These are phyloP conservation scores for Phaffomyces antillensis DNA, from an alignment of 805 yeast genomes.

Conservation along the genomic window DNA sequence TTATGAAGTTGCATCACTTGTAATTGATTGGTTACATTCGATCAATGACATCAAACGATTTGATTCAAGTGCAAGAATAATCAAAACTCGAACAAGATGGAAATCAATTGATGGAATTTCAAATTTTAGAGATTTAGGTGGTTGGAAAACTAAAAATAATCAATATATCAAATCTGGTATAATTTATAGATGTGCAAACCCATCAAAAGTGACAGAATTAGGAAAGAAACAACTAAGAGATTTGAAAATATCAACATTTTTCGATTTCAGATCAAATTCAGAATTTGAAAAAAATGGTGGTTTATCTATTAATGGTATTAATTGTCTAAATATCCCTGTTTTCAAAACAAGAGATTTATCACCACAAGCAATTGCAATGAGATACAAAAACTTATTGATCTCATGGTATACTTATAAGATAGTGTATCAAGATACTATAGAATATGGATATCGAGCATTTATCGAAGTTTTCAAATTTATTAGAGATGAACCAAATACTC, in stretches of 20 bases:
- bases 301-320: constrained; percentile 38
- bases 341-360: constrained; percentile 47
- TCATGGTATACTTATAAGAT: constrained; percentile 57
- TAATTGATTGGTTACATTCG: constrained; percentile 42
- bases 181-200: constrained; percentile 58
- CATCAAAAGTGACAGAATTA: constrained; percentile 40
- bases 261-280: constrained; percentile 59
- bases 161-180: constrained; percentile 44
- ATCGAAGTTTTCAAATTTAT: constrained; percentile 45
- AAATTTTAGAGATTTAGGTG: constrained; percentile 79
- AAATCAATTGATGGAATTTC: constrained; percentile 56
- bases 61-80: constrained; percentile 26
- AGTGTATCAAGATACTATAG: constrained; percentile 55
- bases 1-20: constrained; percentile 39
- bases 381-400: constrained; percentile 46
- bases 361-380: constrained; percentile 55
- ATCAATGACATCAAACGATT: constrained; percentile 50
- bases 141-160: constrained; percentile 41
- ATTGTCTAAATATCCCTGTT: constrained; percentile 50
- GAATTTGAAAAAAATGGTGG: constrained; percentile 45
- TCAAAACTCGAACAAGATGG: constrained; percentile 48
- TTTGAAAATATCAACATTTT: constrained; percentile 46
- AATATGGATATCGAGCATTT: constrained; percentile 41
- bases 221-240: constrained; percentile 36
- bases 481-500: constrained; percentile 44